These are phyloP conservation scores for Chaetomium olivaceum DNA, from an alignment of 2,329 filamentous ascomycete genomes.

Conservation along the genomic window DNA sequence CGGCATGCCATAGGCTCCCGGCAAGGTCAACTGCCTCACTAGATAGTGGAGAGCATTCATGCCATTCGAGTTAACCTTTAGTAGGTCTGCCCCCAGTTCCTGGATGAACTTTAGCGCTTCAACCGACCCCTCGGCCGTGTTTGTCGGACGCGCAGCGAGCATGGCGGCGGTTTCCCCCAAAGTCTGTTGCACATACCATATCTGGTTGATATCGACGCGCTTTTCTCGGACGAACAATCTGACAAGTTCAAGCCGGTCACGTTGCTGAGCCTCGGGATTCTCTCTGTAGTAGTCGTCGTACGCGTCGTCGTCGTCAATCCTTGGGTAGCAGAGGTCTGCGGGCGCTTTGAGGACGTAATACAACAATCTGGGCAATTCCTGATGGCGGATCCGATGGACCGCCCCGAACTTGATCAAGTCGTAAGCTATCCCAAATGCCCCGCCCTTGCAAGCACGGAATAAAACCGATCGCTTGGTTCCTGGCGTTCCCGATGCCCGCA, in stretches of 20 bases:
- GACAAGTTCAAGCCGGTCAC: not conserved
- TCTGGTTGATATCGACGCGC: not conserved
- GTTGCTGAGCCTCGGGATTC: not conserved
- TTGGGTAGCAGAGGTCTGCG: not conserved
- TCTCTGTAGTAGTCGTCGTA: not conserved
- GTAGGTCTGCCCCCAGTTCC: not conserved
- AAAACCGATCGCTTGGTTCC: not conserved
- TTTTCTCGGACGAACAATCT: not conserved
- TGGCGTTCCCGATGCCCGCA: not conserved
- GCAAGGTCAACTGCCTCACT: not conserved
- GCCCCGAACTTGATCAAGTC: not conserved
- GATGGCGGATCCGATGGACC: not conserved
- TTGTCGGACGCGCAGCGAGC: not conserved
- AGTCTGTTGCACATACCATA: no score
- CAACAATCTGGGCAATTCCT: not conserved
- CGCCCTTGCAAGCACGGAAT: not conserved
- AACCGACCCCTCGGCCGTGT: no score
- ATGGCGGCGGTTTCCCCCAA: not conserved
- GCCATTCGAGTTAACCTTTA: not conserved
- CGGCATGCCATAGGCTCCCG: no score
- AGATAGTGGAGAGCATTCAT: not conserved
- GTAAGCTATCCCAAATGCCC: not conserved
- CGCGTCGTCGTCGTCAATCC: not conserved
- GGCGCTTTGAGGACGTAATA: not conserved
- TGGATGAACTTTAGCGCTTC: not conserved